Evolutionary conservation across 75 land plant species (phyloP), one percentile per base, ranked within the genome.

Genomic region (Pinus albicaulis): DNA sequence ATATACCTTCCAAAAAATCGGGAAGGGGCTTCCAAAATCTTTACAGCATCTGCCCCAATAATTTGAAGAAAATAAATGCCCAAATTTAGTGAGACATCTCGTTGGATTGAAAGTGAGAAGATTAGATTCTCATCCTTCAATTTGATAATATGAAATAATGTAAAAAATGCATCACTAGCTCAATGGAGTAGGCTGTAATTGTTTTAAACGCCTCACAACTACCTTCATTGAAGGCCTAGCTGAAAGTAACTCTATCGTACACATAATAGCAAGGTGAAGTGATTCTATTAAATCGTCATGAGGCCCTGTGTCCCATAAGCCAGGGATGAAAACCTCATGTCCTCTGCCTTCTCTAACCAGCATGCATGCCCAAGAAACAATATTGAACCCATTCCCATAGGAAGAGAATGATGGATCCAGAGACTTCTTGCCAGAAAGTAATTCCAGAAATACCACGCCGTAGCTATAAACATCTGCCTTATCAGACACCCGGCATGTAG

Each of bases 391-490:
- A 77, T 91, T 77, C 26, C 93, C 92, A 72, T 81, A 85, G 12
- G 60, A 76, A 44, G 89, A 89, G 61, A 90, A 91, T 58, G 89
- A 81, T 55, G 86, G 85, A 82, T 91, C 93, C 44, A 91, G 76
- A 7, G 92, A 80, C 76, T 79, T 84, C 83, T 91, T 91, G 15
- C 92, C 89, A 55, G 93, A 91, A 41, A 91, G 84, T 57, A 91
- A 77, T 78, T 91, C 93, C 59, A 91, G 81, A 13, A 91, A 86
- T 55, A 91, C 93, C 57, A 91, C 93, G 41, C 93, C 93, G 72
- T 87, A 91, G 84, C 93, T 91, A 77, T 91, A 91, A 19, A 91
- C 93, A 84, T 91, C 93, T 41, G 93, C 80, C 76, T 91, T 91
- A 72, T 91, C 92, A 13, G 92, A 87, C 14, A 91, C 92, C 28